These are phyloP conservation scores for Hymenoscyphus infarciens DNA, from an alignment of 2,329 filamentous ascomycete genomes.

Conservation along the genomic window DNA sequence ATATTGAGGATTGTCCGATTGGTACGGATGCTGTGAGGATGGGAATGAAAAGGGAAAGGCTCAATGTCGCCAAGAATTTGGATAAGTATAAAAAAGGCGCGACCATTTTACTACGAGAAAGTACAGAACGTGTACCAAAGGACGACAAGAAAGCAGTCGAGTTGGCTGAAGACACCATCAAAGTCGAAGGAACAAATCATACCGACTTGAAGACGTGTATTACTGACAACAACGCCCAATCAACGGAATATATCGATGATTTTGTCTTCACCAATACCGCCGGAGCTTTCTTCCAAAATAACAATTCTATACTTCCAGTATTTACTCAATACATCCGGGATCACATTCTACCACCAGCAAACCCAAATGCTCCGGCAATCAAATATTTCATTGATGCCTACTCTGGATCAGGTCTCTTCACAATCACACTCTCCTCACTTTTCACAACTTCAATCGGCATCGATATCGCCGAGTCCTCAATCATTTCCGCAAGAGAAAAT, in stretches of 20 bases:
- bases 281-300: constrained; percentile 98
- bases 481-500: constrained; percentile 74
- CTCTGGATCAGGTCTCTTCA: constrained; percentile 95
- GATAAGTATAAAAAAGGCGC: constrained; percentile 74
- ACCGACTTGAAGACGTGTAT: constrained; percentile 84
- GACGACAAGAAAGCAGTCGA: constrained; percentile 32
- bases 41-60: constrained; percentile 77
- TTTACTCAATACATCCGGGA: constrained; percentile 87
- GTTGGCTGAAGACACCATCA: constrained; percentile 30
- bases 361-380: constrained; percentile 46
- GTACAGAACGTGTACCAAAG: constrained; percentile 64
- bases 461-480: constrained; percentile 78
- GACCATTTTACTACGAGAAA: constrained; percentile 85
- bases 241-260: constrained; percentile 79
- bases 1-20: constrained; percentile 97
- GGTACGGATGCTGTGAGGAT: constrained; percentile 80
- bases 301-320: constrained; percentile 88
- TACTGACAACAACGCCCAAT: constrained; percentile 76
- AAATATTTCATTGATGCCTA: constrained; percentile 96
- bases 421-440: constrained; percentile 80
- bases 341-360: constrained; percentile 60
- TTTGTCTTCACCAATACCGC: constrained; percentile 89
- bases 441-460: constrained; percentile 86
- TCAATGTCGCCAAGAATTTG: constrained; percentile 67
- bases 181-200: constrained; percentile 45